Evolutionary conservation across 108 stramenopile species (phyloP).

Genomic region (Skeletonema grethae): DNA sequence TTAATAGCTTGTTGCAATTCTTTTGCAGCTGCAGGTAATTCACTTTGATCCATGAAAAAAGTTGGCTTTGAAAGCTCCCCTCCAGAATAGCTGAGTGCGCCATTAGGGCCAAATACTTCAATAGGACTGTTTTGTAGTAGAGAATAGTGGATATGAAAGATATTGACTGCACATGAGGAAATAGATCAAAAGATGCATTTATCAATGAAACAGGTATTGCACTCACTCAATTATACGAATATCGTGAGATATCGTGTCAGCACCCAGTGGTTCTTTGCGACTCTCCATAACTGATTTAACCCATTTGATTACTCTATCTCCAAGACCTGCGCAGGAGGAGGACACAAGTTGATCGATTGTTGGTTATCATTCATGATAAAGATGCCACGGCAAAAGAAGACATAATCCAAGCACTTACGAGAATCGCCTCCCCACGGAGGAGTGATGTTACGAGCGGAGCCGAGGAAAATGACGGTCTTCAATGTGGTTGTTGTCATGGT

Average conservation of each 20-base stretch:
- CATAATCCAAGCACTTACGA: background rate
- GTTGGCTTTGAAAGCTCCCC: slow-evolving; percentile 51
- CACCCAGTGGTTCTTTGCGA: slow-evolving; percentile 46
- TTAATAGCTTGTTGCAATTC: slow-evolving; percentile 48
- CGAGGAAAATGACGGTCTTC: slow-evolving; percentile 76
- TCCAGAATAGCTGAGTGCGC: slow-evolving; percentile 54
- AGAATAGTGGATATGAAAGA: background rate
- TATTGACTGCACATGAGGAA: background rate
- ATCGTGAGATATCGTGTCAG: slow-evolving; percentile 54
- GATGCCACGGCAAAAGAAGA: background rate
- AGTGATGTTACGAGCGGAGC: slow-evolving; percentile 49
- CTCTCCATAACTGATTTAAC: slow-evolving; percentile 44
- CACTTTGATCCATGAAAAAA: slow-evolving; percentile 47
- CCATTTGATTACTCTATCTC: slow-evolving; percentile 63
- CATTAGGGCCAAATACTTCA: slow-evolving; percentile 56
- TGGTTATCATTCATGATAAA: background rate
- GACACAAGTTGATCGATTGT: background rate
- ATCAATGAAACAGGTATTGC: background rate
- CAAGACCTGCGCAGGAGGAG: slow-evolving; percentile 30
- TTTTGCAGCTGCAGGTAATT: slow-evolving; percentile 46
- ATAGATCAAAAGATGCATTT: background rate
- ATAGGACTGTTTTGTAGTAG: slow-evolving; percentile 26
- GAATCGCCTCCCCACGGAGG: slow-evolving; percentile 66
- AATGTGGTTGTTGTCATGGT: slow-evolving; percentile 41
- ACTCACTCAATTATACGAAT: slow-evolving; percentile 49